These are phyloP conservation scores for Rhodosporidiobolus sp. DNA, from an alignment of 768 basidiomycete genomes.

Conservation along the genomic window DNA sequence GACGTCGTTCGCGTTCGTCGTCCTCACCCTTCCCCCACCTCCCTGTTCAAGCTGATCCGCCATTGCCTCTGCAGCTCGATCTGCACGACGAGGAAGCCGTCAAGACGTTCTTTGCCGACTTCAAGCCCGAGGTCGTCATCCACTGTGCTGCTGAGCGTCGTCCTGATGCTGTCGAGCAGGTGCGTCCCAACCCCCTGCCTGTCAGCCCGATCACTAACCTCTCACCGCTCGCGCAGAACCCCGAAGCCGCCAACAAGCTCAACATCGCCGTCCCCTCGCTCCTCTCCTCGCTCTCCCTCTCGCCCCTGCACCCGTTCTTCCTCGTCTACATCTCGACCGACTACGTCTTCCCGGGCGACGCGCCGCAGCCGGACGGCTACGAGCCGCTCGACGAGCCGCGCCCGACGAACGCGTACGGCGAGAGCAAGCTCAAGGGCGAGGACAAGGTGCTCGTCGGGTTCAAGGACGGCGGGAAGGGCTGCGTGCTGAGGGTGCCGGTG, in stretches of 20 bases:
- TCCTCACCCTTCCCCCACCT: too few relatives aligned
- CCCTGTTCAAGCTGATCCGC: background rate
- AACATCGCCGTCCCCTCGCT: conserved; percentile 72
- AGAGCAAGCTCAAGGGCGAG: conserved; percentile 84
- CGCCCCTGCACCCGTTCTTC: conserved; percentile 54
- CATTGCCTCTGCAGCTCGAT: conserved; percentile 57
- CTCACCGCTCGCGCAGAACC: conserved; percentile 56
- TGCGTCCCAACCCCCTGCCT: conserved; percentile 46
- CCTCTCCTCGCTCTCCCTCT: conserved; percentile 65
- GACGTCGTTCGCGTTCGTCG: conserved; percentile 49
- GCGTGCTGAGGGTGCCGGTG: conserved; percentile 84
- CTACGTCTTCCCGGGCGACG: conserved; percentile 93
- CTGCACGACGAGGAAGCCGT: conserved; percentile 62
- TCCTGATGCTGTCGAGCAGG: conserved; percentile 89
- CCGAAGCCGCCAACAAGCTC: conserved; percentile 66
- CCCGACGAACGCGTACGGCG: conserved; percentile 83
- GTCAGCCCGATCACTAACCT: background rate
- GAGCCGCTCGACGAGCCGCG: conserved; percentile 67
- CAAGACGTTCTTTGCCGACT: conserved; percentile 57
- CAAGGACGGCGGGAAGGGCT: conserved; percentile 56
- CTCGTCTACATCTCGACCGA: conserved; percentile 94
- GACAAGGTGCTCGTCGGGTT: conserved; percentile 62
- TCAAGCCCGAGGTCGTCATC: conserved; percentile 72
- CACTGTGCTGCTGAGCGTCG: conserved; percentile 94
- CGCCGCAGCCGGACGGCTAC: conserved; percentile 66